Conservation (phyloP, 495 filamentous ascomycete species). For the Saxophila tyrrhenica region DNA sequence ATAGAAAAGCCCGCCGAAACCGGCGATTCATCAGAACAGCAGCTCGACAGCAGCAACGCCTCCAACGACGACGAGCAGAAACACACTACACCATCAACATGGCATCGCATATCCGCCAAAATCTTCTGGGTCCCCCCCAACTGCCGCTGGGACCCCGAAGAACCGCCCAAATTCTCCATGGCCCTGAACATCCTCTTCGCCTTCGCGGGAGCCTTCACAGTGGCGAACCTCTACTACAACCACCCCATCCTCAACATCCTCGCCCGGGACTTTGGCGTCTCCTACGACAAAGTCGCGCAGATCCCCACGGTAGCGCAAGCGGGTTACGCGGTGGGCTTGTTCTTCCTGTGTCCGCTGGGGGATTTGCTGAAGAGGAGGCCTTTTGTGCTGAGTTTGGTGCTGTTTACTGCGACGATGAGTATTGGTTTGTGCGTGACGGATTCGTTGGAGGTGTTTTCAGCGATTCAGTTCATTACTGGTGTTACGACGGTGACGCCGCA, state of each 20-base stretch:
- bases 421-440: slow-evolving; percentile 60
- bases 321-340: slow-evolving; percentile 63
- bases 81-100: slow-evolving; percentile 14
- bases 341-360: slow-evolving; percentile 68
- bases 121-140: slow-evolving; percentile 44
- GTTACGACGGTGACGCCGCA: slow-evolving; percentile 78
- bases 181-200: slow-evolving; percentile 49
- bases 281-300: slow-evolving; percentile 33
- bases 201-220: slow-evolving; percentile 42
- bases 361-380: slow-evolving; percentile 60
- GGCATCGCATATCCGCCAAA: slow-evolving; percentile 23
- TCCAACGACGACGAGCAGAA: neutral
- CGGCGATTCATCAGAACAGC: neutral
- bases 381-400: slow-evolving; percentile 56
- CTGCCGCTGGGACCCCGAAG: slow-evolving; percentile 45
- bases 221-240: slow-evolving; percentile 63
- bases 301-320: slow-evolving; percentile 73
- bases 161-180: slow-evolving; percentile 48
- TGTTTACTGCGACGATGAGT: slow-evolving; percentile 55
- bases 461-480: slow-evolving; percentile 56
- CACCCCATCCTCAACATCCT: slow-evolving; percentile 58
- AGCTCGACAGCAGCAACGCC: neutral
- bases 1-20: neutral
- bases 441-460: slow-evolving; percentile 52
- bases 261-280: slow-evolving; percentile 49